Evolutionary conservation across 164 flowering plant species (phyloP).

Genomic region (Stephania cephalantha): DNA sequence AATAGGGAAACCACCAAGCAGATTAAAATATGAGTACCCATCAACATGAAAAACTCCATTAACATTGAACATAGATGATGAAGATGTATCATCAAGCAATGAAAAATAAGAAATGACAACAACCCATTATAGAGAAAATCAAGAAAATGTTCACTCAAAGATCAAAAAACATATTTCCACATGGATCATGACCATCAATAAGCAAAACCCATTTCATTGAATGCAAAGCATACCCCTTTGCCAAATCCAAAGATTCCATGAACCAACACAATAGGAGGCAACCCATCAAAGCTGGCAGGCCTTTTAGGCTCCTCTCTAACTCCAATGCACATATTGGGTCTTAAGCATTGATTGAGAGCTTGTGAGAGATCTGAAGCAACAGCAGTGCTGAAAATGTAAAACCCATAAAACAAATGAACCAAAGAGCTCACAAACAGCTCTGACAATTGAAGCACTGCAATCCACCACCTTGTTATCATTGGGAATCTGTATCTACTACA

Average conservation of each 20-base stretch:
- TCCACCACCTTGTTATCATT: conserved; percentile 51
- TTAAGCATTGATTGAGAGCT: conserved; percentile 43
- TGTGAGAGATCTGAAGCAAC: conserved; percentile 76
- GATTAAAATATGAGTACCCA: neutral
- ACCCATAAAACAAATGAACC: conserved; percentile 79
- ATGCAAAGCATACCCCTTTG: conserved; percentile 67
- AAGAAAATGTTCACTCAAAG: neutral
- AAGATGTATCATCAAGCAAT: neutral
- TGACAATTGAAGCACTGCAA: conserved; percentile 38
- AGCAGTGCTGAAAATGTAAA: conserved; percentile 89
- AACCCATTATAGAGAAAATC: neutral
- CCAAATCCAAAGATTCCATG: conserved; percentile 99
- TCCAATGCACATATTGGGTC: conserved; percentile 26
- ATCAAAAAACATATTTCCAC: neutral
- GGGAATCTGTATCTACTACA: neutral
- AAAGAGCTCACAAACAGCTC: conserved; percentile 74
- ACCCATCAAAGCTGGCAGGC: conserved; percentile 18
- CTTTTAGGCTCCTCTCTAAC: conserved; percentile 17
- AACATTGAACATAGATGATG: neutral
- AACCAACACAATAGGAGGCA: conserved; percentile 92
- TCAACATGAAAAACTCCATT: no score
- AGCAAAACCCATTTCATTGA: neutral
- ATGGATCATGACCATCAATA: neutral
- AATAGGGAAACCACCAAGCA: neutral
- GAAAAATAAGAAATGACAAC: neutral